Evolutionary conservation across 1,139 yeast genomes (phyloP).

Genomic region (Taphrina wiesneri): DNA sequence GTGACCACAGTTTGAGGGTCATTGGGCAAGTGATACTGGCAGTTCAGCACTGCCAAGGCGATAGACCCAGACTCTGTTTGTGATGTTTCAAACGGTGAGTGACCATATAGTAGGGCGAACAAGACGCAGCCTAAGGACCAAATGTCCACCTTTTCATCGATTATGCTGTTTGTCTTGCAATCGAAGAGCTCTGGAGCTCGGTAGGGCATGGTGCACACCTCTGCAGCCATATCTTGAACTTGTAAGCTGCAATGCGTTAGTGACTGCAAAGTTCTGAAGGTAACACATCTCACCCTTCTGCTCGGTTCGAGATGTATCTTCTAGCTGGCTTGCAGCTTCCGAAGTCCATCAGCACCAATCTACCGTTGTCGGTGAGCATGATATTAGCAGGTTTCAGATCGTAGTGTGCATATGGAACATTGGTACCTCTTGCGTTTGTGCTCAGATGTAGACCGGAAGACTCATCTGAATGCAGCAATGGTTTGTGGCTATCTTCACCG

Average conservation of each 20-base stretch:
- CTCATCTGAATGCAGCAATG: slow-evolving; percentile 7
- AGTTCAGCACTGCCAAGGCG: slow-evolving; percentile 72
- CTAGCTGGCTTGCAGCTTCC: slow-evolving; percentile 77
- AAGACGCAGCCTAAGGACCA: slow-evolving; percentile 75
- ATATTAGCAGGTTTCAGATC: slow-evolving; percentile 89
- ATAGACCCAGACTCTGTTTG: slow-evolving; percentile 83
- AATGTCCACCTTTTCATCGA: slow-evolving; percentile 76
- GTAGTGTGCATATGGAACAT: slow-evolving; percentile 76
- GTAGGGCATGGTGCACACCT: slow-evolving; percentile 82
- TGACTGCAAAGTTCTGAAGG: not conserved
- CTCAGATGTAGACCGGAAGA: slow-evolving; percentile 53
- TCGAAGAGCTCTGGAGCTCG: slow-evolving; percentile 88
- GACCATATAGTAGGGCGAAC: slow-evolving; percentile 73
- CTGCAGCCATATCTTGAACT: slow-evolving; percentile 77
- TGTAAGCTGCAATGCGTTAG: slow-evolving; percentile 46
- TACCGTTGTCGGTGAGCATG: slow-evolving; percentile 70
- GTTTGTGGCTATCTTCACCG: slow-evolving; percentile 45
- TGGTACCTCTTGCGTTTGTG: slow-evolving; percentile 30
- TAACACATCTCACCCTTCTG: slow-evolving; percentile 54
- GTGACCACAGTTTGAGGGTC: slow-evolving; percentile 53
- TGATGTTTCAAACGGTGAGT: slow-evolving; percentile 77
- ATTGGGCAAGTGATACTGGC: slow-evolving; percentile 65
- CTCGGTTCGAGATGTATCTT: slow-evolving; percentile 56
- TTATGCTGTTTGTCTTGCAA: slow-evolving; percentile 61
- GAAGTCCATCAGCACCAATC: slow-evolving; percentile 76